Evolutionary conservation across 768 basidiomycete genomes (phyloP), one percentile per base, ranked within the genome.

Genomic region (Mycena floridula): DNA sequence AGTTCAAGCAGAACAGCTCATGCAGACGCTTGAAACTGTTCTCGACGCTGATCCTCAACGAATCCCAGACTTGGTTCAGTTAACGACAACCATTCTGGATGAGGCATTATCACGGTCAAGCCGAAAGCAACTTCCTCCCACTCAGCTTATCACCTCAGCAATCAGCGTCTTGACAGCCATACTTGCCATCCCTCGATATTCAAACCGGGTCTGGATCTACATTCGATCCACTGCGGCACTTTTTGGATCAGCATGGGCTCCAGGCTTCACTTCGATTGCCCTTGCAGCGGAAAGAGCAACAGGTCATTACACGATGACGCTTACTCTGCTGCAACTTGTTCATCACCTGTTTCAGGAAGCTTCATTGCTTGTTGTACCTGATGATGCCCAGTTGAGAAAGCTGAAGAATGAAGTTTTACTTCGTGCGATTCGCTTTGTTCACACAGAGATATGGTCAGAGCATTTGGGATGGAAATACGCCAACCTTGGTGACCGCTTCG

Each of bases 181-280:
- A 24, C 73, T 93, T 26, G 77, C 81, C 1, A 65, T 88, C 11
- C 87, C 86, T 1, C 72, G 69, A 37, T 85, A 85, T 55, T 85
- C 88, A n/a, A 79, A 80, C 51, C 76, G 85, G 2, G 87, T 94
- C 20, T 95, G 91, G 92, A 68, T 91, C 8, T 93, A 87, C 54
- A 76, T 94, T 16, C 82, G 90, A 11, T 85, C 86, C 5, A 85
- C 90, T 0, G 69, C 76, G 0, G 74, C 81, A 18, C 72, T 96
- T 22, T 90, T 95, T 53, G 84, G 86, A 15, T 70, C 80, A 5
- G 79, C 78, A 21, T 69, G 69, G 36, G 58, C 64, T 5, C 63
- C 71, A 24, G 81, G 77, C 8, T 77, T 79, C 48, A 78, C 79
- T 4, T 79, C 82, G 3, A 69, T 75, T 35, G 77, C 82, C n/a